These are phyloP conservation scores for Telopea speciosissima DNA, from an alignment of 177 flowering plant species.

Conservation along the genomic window DNA sequence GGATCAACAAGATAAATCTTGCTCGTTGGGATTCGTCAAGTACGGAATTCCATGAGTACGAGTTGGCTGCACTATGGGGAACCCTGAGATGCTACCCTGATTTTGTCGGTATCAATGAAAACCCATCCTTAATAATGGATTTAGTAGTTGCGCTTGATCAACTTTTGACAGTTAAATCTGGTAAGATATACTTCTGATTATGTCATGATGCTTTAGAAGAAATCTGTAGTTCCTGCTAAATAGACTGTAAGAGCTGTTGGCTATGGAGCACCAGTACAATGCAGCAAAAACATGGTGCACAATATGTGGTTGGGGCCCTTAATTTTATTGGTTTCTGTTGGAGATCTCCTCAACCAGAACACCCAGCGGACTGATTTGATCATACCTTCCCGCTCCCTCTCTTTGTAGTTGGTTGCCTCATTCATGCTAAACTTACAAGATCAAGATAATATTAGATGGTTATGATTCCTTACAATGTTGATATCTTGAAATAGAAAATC, in stretches of 20 bases:
- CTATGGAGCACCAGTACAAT: background rate
- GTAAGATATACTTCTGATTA: constrained; percentile 26
- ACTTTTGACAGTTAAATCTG: constrained; percentile 35
- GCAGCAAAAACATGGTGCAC: too few relatives aligned
- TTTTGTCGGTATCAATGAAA: constrained; percentile 22
- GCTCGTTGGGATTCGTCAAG: constrained; percentile 17
- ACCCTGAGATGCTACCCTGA: constrained; percentile 47
- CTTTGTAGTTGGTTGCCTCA: background rate
- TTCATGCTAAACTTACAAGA: too few relatives aligned
- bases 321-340: background rate
- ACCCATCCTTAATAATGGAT: constrained; percentile 36
- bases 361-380: background rate
- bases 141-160: constrained; percentile 53
- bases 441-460: too few relatives aligned
- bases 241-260: background rate
- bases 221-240: background rate
- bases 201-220: background rate
- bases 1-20: constrained; percentile 34
- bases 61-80: constrained; percentile 72
- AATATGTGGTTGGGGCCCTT: background rate
- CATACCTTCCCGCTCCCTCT: too few relatives aligned
- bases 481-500: background rate
- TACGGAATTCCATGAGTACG: constrained; percentile 21
- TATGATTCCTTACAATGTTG: background rate
- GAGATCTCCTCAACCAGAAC: background rate